Evolutionary conservation across 331 rosid species (phyloP), one percentile per base, ranked within the genome.

Genomic region (Cydonia oblonga): DNA sequence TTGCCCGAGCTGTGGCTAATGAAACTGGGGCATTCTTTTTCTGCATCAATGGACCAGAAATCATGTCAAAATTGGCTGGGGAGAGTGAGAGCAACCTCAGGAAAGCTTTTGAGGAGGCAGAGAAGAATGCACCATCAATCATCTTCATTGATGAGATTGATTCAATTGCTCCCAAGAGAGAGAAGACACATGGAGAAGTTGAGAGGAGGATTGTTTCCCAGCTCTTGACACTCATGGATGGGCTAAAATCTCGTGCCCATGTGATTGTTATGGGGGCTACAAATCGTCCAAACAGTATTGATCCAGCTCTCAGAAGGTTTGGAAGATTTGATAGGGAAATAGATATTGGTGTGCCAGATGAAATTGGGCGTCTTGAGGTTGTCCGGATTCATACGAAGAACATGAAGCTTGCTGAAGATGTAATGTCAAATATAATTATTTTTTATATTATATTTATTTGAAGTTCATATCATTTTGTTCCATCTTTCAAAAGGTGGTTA

Each of bases 51-150:
- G 97, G 96, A 29, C 98, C 97, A 3, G 92, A 93, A 77, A 90
- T 93, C 75, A 90, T 93, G 98, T 93, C 98, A 5, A 93, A 90
- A 67, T 70, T 90, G 54, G 98, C 98, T n/a, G 97, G 98, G 58
- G 98, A 93, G 80, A 93, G 97, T 82, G 97, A 93, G 76, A 93
- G 97, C 86, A 93, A 93, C 78, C 90, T 93, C 44, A 93, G 93
- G 82, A 93, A 93, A 86, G 98, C 98, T 76, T 93, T 93, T 73
- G 98, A 93, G 86, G 98, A 93, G 83, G 98, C 98, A 2, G 96
- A 93, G 84, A 93, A 93, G 90, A 93, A 93, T 86, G 98, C 98
- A 15, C 98, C 98, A n/a, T 93, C 98, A 10, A 93, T 93, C 60
- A 93, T 93, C 74, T 93, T 93, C 60, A 90, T 93, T 68, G 98